Percentiles rank a stretch among this genome's conserved stretches.
Conservation (phyloP, 768 basidiomycete species). For the Pleurotus platypus region DNA sequence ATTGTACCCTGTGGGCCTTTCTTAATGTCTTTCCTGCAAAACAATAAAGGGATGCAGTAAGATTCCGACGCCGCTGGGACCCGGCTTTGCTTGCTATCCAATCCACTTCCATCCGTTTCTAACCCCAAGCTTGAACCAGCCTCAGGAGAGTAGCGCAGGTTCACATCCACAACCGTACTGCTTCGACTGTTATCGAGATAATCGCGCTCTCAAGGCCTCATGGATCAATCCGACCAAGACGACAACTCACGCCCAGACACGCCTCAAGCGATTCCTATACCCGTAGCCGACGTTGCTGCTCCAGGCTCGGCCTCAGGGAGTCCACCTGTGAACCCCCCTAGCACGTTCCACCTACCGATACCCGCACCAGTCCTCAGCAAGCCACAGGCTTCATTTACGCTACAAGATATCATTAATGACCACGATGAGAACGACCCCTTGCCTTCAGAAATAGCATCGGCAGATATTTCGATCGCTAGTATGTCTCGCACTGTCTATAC, state of each 20-base stretch:
- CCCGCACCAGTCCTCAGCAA: conserved; percentile 32
- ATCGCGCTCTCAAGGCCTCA: not conserved
- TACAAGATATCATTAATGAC: conserved; percentile 40
- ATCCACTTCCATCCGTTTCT: not conserved
- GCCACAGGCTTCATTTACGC: conserved; percentile 39
- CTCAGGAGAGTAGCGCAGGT: no score
- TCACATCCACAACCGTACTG: not conserved
- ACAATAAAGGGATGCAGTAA: not conserved
- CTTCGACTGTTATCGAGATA: not conserved
- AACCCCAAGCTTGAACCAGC: no score
- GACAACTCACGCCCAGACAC: conserved; percentile 27
- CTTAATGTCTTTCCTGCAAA: not conserved
- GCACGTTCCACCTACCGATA: conserved; percentile 36
- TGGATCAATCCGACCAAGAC: conserved; percentile 15
- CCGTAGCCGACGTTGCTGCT: conserved; percentile 9
- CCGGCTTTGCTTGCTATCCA: not conserved
- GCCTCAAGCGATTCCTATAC: conserved; percentile 17
- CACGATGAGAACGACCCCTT: conserved; percentile 33
- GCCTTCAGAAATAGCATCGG: conserved; percentile 48
- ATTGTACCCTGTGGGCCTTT: not conserved
- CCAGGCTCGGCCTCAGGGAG: conserved; percentile 7
- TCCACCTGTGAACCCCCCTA: conserved; percentile 2
- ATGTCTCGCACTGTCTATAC: conserved; percentile 23
- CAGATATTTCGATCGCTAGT: conserved; percentile 60
- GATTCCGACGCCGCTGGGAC: not conserved